Evolutionary conservation across 2,329 filamentous ascomycete genomes (phyloP).

Genomic region (Pseudogymnoascus sp.): DNA sequence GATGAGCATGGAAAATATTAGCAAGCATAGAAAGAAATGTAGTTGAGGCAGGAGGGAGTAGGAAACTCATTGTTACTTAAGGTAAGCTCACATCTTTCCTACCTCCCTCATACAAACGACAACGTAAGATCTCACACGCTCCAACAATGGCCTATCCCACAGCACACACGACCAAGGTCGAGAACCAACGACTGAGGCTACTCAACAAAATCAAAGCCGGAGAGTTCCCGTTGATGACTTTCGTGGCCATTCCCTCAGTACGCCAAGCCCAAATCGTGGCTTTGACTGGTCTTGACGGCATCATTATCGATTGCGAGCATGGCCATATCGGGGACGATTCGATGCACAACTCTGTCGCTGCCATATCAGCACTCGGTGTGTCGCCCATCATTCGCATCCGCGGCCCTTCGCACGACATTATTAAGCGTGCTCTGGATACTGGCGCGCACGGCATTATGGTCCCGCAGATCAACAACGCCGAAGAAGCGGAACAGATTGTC

Average conservation of each 20-base stretch:
- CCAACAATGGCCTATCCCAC: constrained; percentile 22
- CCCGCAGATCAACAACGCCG: constrained; percentile 41
- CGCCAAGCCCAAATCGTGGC: constrained; percentile 42
- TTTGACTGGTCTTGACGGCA: constrained; percentile 40
- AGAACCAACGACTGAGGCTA: constrained; percentile 35
- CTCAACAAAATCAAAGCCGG: constrained; percentile 36
- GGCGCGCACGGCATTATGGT: constrained; percentile 38
- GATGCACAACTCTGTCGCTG: constrained; percentile 47
- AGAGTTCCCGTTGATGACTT: constrained; percentile 39
- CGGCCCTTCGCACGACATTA: constrained; percentile 38
- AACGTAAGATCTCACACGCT: neutral
- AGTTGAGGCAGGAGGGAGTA: neutral
- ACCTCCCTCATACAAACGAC: neutral
- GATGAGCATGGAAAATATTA: neutral
- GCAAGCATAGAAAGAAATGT: neutral
- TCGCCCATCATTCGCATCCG: constrained; percentile 35
- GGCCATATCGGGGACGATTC: constrained; percentile 43
- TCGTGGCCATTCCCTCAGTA: constrained; percentile 40
- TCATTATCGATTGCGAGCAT: constrained; percentile 46
- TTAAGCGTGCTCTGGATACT: constrained; percentile 40
- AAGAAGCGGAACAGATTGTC: constrained; percentile 36
- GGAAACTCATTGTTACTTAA: neutral
- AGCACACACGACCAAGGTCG: constrained; percentile 26
- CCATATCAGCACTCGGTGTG: constrained; percentile 39
- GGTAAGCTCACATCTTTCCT: neutral